These are phyloP conservation scores for Phyllostachys edulis DNA, from an alignment of 176 grass and related monocot genomes.

Conservation along the genomic window DNA sequence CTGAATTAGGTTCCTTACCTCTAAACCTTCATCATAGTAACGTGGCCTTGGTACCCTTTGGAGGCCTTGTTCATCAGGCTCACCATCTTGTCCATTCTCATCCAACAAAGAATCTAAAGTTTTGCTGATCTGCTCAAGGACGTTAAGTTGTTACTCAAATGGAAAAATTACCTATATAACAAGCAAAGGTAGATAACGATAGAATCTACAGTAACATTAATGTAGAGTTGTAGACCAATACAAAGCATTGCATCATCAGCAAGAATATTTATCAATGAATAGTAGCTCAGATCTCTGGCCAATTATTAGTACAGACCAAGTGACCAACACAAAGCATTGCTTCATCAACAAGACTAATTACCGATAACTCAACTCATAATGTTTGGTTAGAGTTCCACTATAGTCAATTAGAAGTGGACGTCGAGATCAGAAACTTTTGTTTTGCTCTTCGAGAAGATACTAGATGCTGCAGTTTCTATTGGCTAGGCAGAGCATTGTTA, in stretches of 20 bases:
- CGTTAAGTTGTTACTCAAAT: background rate
- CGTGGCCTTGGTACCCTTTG: slow-evolving; percentile 25
- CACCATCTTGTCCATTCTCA: slow-evolving; percentile 43
- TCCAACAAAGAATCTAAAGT: slow-evolving; percentile 51
- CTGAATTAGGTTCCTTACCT: slow-evolving; percentile 30
- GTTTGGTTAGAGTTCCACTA: background rate
- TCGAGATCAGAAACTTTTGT: background rate
- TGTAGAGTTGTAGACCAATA: background rate
- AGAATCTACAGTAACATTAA: background rate
- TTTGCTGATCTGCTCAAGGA: slow-evolving; percentile 57
- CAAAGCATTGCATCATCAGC: background rate
- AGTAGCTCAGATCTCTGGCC: background rate
- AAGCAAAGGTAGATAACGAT: background rate
- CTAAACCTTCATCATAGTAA: slow-evolving; percentile 62
- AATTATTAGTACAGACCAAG: background rate
- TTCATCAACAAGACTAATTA: background rate
- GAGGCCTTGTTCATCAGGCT: slow-evolving; percentile 49
- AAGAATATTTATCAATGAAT: background rate
- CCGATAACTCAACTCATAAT: background rate
- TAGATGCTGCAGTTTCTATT: background rate
- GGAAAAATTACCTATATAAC: background rate
- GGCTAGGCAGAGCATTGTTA: background rate
- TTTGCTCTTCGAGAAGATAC: slow-evolving; percentile 6
- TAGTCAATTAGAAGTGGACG: background rate
- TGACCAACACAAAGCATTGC: background rate